phyloP scores from a whole-genome alignment of 345 rosid genomes.

The Eutrema heterophyllum region DNA sequence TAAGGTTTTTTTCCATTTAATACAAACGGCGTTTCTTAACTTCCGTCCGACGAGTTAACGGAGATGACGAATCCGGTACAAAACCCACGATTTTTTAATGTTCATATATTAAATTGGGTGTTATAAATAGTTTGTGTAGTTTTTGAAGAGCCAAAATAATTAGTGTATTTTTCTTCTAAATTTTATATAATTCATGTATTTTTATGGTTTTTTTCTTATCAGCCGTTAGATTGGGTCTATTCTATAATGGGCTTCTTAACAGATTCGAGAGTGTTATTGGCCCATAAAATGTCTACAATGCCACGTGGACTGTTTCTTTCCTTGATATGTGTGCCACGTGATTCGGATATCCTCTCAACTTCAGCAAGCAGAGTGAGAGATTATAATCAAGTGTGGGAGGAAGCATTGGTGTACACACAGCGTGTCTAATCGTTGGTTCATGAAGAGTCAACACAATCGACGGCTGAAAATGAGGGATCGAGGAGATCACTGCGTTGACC shows the following conservation, averaged over 20 bases:
- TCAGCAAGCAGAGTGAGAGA: neutral
- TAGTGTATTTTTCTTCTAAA: too few species aligned
- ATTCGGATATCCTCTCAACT: constrained; percentile 3
- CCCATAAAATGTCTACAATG: neutral
- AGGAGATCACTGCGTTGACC: constrained; percentile 5
- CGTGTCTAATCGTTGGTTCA: neutral
- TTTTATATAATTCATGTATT: too few species aligned
- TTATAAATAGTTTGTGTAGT: too few species aligned
- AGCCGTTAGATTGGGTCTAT: too few species aligned
- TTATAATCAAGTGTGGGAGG: neutral
- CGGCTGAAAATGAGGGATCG: constrained; percentile 12
- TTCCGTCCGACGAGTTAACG: too few species aligned
- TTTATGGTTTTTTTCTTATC: too few species aligned
- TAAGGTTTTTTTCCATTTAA: too few species aligned
- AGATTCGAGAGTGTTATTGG: neutral
- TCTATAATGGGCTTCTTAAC: neutral
- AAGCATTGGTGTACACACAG: neutral
- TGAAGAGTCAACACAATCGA: constrained; percentile 16
- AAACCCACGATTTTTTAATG: too few species aligned
- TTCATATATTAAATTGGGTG: too few species aligned
- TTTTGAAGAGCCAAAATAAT: too few species aligned
- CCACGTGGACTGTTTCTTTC: neutral
- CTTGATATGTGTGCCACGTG: constrained; percentile 26
- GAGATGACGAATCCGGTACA: too few species aligned
- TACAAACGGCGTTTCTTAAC: too few species aligned